A percentile compares a stretch with the other conserved stretches of the same genome.
These are phyloP conservation scores for Tylopilus sp. DNA, from an alignment of 1,284 basidiomycete species.

Conservation along the genomic window DNA sequence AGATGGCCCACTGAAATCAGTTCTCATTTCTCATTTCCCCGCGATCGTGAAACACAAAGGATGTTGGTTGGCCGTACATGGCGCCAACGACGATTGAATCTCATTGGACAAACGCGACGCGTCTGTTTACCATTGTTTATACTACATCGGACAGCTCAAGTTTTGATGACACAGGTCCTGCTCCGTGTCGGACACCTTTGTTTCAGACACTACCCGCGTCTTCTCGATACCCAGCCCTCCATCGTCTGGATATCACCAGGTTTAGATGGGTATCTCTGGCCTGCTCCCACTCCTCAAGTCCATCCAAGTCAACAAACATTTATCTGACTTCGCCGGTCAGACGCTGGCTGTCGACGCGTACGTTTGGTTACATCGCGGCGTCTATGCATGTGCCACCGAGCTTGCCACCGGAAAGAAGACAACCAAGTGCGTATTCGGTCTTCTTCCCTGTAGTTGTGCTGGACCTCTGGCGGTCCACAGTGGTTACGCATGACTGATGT, in stretches of 20 bases:
- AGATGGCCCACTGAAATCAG: no score
- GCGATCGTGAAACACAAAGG: not conserved
- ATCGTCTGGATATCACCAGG: not conserved
- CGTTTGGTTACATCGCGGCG: constrained; percentile 96
- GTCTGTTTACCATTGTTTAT: constrained; percentile 31
- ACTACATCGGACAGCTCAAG: not conserved
- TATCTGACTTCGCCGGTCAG: constrained; percentile 80
- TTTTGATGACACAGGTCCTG: not conserved
- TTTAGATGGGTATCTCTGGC: constrained; percentile 87
- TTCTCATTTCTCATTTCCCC: no score
- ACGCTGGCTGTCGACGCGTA: constrained; percentile 86
- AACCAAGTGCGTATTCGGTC: constrained; percentile 68
- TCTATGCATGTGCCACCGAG: constrained; percentile 89
- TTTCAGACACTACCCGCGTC: constrained; percentile 1
- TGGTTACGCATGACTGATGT: constrained; percentile 2
- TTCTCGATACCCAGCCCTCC: constrained; percentile 3
- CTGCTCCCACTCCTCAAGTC: constrained; percentile 90
- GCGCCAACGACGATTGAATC: not conserved
- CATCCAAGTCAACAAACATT: constrained; percentile 74
- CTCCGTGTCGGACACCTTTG: constrained; percentile 2
- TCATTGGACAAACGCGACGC: constrained; percentile 31
- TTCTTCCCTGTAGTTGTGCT: not conserved
- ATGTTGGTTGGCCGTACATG: no score
- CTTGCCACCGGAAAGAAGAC: constrained; percentile 83
- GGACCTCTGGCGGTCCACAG: no score